Conservation (phyloP, 1,139 yeast genomes). For the Pichia sp. region DNA sequence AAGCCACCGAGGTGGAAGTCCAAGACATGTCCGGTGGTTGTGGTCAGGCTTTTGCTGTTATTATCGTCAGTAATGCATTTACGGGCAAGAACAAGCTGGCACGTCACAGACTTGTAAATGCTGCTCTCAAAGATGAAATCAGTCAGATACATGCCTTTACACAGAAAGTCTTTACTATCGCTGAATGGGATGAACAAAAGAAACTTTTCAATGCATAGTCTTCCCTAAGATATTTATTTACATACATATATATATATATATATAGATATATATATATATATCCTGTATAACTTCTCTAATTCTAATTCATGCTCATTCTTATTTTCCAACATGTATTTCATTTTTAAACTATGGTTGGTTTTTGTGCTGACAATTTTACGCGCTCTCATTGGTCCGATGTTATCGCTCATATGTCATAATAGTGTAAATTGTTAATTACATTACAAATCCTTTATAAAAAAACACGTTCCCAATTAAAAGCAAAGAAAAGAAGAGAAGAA, state of each 20-base stretch:
- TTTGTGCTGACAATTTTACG: constrained; percentile 6
- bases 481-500: too few species aligned
- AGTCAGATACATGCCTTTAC: constrained; percentile 90
- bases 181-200: constrained; percentile 52
- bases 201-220: constrained; percentile 19
- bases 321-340: neutral
- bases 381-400: constrained; percentile 5
- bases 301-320: neutral
- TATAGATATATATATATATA: neutral
- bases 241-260: neutral
- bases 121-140: constrained; percentile 72
- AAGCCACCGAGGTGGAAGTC: constrained; percentile 52
- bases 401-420: too few species aligned
- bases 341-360: neutral
- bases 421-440: too few species aligned
- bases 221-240: too few species aligned
- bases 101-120: constrained; percentile 83
- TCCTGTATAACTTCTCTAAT: neutral
- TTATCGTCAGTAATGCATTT: constrained; percentile 75
- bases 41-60: constrained; percentile 82
- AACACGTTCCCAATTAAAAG: too few species aligned
- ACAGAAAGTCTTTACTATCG: constrained; percentile 73
- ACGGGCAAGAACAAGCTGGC: constrained; percentile 76
- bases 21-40: constrained; percentile 78
- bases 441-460: too few species aligned